Base-by-base conservation (phyloP, 257 asterid genomes). In the Agastache rugosa region DNA sequence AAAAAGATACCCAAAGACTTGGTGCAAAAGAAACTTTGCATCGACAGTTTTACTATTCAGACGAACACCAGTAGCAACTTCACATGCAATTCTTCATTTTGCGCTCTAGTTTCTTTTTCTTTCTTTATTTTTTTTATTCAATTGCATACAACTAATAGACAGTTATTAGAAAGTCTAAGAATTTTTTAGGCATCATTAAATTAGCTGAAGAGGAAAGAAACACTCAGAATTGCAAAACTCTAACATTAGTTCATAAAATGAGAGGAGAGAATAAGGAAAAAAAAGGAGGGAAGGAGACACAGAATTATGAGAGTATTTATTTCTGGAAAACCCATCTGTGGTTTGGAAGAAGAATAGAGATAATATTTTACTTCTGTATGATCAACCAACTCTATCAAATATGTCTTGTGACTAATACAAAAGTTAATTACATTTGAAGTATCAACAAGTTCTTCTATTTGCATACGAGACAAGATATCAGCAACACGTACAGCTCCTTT, bases 401-500 rank as follows among this genome's bases (percentile, higher is more conserved):
- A 69, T 45, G 63, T 42, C 11, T 48, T 61, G 55, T 63, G 63
- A 47, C 62, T 44, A 29, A 67, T 45, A 61, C 39, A 63, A 75
- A n/a, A 69, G 14, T 48, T 2, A 69, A 48, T 81, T 89, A 92
- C 99, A 78, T 92, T 96, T 25, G 96, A 81, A 34, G 82, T 74
- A 80, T 81, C 85, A 69, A 87, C 94, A 69, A 98, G 97, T 75
- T 95, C 97, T 92, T 95, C 97, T 70, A 79, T 81, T 86, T 92
- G 98, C 97, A 95, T 89, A 78, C 93, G 90, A 75, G 79, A 84
- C 81, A 95, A 76, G 79, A 95, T 90, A 80, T 92, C 98, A 67
- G 97, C 96, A 81, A 95, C 90, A 22, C 93, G 91, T 66, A 85
- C 83, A 65, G 99, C 89, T 59, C 88, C 97, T 83, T 85, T 95